Conservation (phyloP, 176 grass and related monocot genomes). For the Microstegium vimineum region DNA sequence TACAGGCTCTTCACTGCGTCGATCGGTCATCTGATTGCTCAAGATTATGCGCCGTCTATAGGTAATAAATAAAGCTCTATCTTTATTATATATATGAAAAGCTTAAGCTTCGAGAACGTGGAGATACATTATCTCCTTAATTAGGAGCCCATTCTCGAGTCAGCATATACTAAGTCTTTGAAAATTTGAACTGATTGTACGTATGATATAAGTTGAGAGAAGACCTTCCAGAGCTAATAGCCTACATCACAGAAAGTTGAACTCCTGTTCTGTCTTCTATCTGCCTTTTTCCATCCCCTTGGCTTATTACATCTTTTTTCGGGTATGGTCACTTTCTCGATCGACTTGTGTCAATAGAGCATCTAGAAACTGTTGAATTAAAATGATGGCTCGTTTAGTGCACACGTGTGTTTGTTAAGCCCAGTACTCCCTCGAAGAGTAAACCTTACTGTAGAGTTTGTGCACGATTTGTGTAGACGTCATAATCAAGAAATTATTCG, state of each 20-base stretch:
- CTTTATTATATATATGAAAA: not conserved
- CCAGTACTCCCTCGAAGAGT: not conserved
- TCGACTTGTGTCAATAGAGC: not conserved
- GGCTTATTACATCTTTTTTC: not conserved
- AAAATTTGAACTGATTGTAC: not conserved
- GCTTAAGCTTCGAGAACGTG: not conserved
- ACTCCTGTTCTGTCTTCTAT: not conserved
- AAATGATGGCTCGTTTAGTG: not conserved
- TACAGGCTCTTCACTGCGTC: not conserved
- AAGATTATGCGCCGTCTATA: not conserved
- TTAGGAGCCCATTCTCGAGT: not conserved
- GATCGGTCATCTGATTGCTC: not conserved
- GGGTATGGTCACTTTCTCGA: not conserved
- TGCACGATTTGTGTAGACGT: not conserved
- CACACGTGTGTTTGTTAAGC: not conserved
- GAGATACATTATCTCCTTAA: not conserved
- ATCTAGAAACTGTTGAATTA: conserved; percentile 26
- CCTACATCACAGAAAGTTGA: not conserved
- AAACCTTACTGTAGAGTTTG: not conserved
- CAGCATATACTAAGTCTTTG: not conserved
- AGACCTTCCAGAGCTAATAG: not conserved
- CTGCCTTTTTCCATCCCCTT: not conserved
- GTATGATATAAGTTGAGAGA: not conserved
- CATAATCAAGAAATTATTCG: not conserved
- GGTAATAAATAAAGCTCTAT: not conserved